A percentile compares a stretch with the other conserved stretches of the same genome.
These are phyloP conservation scores for Saccharum spontaneum DNA, from an alignment of 176 grass and related monocot genomes.

Conservation along the genomic window DNA sequence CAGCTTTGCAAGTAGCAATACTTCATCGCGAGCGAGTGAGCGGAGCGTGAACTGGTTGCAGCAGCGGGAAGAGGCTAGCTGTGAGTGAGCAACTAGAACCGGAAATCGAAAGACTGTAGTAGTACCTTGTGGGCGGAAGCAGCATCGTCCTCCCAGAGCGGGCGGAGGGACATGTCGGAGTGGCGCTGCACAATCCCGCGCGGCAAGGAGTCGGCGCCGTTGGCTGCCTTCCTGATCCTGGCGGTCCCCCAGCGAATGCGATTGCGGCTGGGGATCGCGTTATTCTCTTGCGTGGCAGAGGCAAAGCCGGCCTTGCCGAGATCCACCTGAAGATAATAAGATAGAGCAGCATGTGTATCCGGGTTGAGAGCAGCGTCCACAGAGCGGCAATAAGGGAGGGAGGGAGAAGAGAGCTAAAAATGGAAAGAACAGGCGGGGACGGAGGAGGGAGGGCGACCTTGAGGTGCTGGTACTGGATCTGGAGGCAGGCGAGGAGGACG, in stretches of 20 bases:
- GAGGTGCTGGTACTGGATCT: constrained; percentile 75
- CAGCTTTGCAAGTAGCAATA: not conserved
- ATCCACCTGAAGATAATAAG: constrained; percentile 48
- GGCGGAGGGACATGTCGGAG: constrained; percentile 80
- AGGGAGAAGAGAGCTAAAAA: constrained; percentile 8
- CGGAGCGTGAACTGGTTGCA: not conserved
- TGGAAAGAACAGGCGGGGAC: not conserved
- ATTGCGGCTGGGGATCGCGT: not conserved
- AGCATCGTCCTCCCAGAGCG: constrained; percentile 48
- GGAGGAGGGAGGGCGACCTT: constrained; percentile 36
- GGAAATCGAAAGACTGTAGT: not conserved
- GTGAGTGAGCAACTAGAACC: not conserved
- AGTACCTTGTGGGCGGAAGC: not conserved
- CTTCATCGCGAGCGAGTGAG: not conserved
- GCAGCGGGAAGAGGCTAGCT: not conserved
- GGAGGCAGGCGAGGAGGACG: constrained; percentile 63
- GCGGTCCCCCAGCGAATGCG: constrained; percentile 26
- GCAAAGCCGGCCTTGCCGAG: constrained; percentile 34
- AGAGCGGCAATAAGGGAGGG: not conserved
- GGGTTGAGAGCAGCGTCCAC: too few species aligned
- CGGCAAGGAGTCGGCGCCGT: constrained; percentile 59
- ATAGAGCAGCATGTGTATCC: not conserved
- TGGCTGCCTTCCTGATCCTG: constrained; percentile 27
- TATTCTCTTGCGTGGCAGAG: constrained; percentile 12
- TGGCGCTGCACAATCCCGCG: constrained; percentile 70